A percentile compares a stretch with the other conserved stretches of the same genome.
Evolutionary conservation across 2,329 filamentous ascomycete genomes (phyloP).

Genomic region (Colletotrichum noveboracense): DNA sequence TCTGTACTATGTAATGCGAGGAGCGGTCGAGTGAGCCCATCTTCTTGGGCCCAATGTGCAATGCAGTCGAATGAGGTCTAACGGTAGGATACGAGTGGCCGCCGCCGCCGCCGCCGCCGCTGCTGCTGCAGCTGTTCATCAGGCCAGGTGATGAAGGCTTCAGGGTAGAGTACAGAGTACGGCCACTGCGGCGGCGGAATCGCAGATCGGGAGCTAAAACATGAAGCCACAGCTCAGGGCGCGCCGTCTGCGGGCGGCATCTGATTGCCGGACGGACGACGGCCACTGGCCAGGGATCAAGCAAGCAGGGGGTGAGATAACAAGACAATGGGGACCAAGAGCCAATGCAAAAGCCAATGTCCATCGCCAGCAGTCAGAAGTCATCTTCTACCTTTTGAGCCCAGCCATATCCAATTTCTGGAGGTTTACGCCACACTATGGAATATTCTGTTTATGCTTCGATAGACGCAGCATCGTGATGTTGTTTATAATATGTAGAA

Average conservation of each 20-base stretch:
- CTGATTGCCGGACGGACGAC: conserved; percentile 13
- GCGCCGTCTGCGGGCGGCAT: not conserved
- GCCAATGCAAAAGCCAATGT: not conserved
- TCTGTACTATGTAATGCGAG: not conserved
- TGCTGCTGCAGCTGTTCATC: not conserved
- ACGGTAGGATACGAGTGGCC: not conserved
- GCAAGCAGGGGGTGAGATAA: not conserved
- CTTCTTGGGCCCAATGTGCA: not conserved
- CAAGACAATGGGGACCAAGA: not conserved
- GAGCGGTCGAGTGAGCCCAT: not conserved
- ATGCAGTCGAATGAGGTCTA: not conserved
- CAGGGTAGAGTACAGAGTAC: not conserved
- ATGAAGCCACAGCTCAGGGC: not conserved
- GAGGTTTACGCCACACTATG: not conserved
- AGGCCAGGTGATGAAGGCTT: not conserved
- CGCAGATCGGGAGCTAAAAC: not conserved
- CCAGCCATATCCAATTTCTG: not conserved
- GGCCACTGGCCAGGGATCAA: conserved; percentile 4
- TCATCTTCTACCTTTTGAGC: not conserved
- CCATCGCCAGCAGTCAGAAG: not conserved
- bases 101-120: not conserved
- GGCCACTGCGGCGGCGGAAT: not conserved
- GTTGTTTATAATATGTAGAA: not conserved
- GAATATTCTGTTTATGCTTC: not conserved
- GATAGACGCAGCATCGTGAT: not conserved